Percentiles rank a stretch among this genome's conserved stretches.
These are phyloP conservation scores for Austropuccinia psidii DNA, from an alignment of 1,284 basidiomycete species.

Conservation along the genomic window DNA sequence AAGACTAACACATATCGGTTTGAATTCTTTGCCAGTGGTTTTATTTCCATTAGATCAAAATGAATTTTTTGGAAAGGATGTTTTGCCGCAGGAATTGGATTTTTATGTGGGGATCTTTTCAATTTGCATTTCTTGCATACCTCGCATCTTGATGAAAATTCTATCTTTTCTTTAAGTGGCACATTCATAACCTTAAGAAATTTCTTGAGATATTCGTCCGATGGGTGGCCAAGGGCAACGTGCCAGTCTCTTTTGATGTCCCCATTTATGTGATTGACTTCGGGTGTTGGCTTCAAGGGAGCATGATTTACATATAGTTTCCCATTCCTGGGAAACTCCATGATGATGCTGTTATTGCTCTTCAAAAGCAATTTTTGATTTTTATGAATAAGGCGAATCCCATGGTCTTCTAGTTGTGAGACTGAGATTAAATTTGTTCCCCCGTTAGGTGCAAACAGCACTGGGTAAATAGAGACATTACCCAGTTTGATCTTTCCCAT, in stretches of 20 bases:
- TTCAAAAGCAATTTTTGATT: background rate
- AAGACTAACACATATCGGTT: background rate
- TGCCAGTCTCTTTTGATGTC: too few species aligned
- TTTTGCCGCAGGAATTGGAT: background rate
- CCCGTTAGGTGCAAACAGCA: background rate
- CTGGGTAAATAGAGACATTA: background rate
- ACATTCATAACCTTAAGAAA: too few species aligned
- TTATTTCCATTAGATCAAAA: background rate
- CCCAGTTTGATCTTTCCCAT: background rate
- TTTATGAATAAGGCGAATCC: background rate
- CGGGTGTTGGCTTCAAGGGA: too few species aligned
- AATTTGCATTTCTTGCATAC: background rate
- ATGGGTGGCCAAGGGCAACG: too few species aligned
- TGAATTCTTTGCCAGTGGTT: background rate
- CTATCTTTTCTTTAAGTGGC: too few species aligned
- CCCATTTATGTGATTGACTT: too few species aligned
- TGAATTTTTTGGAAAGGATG: background rate
- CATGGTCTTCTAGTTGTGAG: slow-evolving; percentile 11
- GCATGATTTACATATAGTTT: slow-evolving; percentile 1
- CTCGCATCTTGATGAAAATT: background rate
- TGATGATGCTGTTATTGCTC: background rate
- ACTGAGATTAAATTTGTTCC: background rate
- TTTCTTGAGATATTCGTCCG: too few species aligned
- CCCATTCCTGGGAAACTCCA: background rate
- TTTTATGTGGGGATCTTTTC: background rate